A percentile compares a stretch with the other conserved stretches of the same genome.
These are phyloP conservation scores for Carex pumila DNA, from an alignment of 176 grass and related monocot species.

Conservation along the genomic window DNA sequence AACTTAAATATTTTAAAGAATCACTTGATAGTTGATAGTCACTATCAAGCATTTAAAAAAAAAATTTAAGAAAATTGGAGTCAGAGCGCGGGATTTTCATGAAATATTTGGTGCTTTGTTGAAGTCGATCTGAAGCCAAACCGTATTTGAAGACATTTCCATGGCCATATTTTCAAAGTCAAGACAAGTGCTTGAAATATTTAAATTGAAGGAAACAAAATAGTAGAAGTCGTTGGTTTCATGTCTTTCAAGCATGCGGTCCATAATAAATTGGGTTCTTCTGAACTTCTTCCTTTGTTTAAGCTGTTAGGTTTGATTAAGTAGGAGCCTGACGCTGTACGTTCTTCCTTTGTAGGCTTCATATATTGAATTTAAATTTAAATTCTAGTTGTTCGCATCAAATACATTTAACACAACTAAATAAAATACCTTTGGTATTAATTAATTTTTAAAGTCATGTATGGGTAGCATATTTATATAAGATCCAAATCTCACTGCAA, in stretches of 20 bases:
- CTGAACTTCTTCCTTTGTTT: neutral
- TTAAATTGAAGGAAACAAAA: neutral
- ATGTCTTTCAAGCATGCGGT: neutral
- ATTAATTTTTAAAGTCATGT: no score
- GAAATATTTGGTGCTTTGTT: neutral
- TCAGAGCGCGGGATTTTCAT: no score
- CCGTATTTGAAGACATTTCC: constrained; percentile 6
- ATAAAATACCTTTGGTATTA: neutral
- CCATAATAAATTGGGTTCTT: neutral
- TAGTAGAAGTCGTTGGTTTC: neutral
- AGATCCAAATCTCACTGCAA: no score
- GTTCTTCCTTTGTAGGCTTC: neutral
- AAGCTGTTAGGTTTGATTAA: neutral
- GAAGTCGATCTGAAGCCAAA: neutral
- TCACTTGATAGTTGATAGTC: no score
- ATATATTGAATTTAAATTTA: neutral
- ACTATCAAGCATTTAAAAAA: no score
- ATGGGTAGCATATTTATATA: no score
- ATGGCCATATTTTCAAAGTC: neutral
- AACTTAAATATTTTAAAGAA: no score
- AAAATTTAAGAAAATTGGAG: neutral
- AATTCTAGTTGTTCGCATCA: neutral
- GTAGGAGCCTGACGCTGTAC: neutral
- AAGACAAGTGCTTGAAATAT: neutral
- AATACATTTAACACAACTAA: neutral